Percentiles rank a stretch among this genome's conserved stretches.
These are phyloP conservation scores for Quercus phellos DNA, from an alignment of 331 rosid genomes.

Conservation along the genomic window DNA sequence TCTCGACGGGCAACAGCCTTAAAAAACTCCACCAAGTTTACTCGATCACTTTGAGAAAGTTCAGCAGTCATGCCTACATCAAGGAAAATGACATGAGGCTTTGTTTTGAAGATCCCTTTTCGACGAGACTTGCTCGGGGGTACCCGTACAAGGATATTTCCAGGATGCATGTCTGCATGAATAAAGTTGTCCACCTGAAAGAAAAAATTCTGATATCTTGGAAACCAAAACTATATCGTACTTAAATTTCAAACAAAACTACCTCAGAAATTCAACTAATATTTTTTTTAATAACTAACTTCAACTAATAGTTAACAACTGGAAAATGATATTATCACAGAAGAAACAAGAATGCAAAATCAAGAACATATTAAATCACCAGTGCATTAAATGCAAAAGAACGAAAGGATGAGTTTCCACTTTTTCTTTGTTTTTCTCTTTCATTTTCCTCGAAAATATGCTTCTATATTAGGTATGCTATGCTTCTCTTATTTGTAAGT, in stretches of 20 bases:
- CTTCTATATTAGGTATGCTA: neutral
- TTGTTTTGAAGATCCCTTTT: slow-evolving; percentile 79
- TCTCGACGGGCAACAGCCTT: slow-evolving; percentile 94
- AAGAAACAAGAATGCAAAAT: neutral
- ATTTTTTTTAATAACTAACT: neutral
- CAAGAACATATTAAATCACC: neutral
- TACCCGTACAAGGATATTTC: slow-evolving; percentile 93
- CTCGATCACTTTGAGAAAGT: slow-evolving; percentile 78
- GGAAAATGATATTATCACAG: neutral
- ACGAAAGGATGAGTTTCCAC: neutral
- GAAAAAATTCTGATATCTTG: slow-evolving; percentile 25
- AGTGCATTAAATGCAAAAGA: neutral
- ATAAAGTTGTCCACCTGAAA: slow-evolving; percentile 98
- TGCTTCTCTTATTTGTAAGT: neutral
- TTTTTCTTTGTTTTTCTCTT: neutral
- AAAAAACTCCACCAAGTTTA: slow-evolving; percentile 83
- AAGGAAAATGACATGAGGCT: slow-evolving; percentile 95
- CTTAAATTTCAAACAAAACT: slow-evolving; percentile 11
- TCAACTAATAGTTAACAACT: neutral
- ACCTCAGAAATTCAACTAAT: neutral
- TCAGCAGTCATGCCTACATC: slow-evolving; percentile 99
- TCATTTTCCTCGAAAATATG: neutral
- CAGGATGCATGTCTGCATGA: slow-evolving; percentile 99
- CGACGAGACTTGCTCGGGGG: slow-evolving; percentile 51
- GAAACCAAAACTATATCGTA: slow-evolving; percentile 26